Conservation (phyloP, 768 basidiomycete species). For the Boletellus emodensis region DNA sequence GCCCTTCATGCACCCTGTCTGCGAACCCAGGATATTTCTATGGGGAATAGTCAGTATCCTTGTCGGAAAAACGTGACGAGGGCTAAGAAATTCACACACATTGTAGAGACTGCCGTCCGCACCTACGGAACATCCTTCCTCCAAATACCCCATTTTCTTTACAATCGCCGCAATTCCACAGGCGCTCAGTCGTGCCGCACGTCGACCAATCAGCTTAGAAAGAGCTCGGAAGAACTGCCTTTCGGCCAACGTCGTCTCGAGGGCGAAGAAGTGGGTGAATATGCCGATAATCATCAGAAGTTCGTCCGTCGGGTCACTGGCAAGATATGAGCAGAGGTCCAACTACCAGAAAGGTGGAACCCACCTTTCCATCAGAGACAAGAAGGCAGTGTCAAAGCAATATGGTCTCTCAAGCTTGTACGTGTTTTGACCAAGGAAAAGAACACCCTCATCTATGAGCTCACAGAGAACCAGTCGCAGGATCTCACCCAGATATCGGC, state of each 20-base stretch:
- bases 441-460: slow-evolving; percentile 92
- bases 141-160: slow-evolving; percentile 89
- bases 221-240: slow-evolving; percentile 96
- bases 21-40: slow-evolving; percentile 98
- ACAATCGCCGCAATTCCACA: slow-evolving; percentile 98
- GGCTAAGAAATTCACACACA: slow-evolving; percentile 40
- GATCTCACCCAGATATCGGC: slow-evolving; percentile 94
- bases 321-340: slow-evolving; percentile 1
- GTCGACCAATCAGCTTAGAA: slow-evolving; percentile 81
- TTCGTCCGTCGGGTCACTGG: slow-evolving; percentile 92
- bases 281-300: slow-evolving; percentile 95
- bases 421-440: slow-evolving; percentile 97
- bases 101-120: slow-evolving; percentile 96
- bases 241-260: slow-evolving; percentile 95
- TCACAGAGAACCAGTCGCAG: slow-evolving; percentile 93
- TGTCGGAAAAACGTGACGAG: neutral
- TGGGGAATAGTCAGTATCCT: neutral
- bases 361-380: slow-evolving; percentile 94
- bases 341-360: neutral
- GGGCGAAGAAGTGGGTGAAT: slow-evolving; percentile 93
- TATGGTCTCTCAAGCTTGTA: slow-evolving; percentile 96
- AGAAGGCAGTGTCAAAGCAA: slow-evolving; percentile 92
- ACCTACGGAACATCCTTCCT: slow-evolving; percentile 84
- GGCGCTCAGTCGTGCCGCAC: slow-evolving; percentile 86
- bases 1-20: slow-evolving; percentile 87